Evolutionary conservation across 2,329 filamentous ascomycete species (phyloP).

Genomic region (Aspergillaceae sp.): DNA sequence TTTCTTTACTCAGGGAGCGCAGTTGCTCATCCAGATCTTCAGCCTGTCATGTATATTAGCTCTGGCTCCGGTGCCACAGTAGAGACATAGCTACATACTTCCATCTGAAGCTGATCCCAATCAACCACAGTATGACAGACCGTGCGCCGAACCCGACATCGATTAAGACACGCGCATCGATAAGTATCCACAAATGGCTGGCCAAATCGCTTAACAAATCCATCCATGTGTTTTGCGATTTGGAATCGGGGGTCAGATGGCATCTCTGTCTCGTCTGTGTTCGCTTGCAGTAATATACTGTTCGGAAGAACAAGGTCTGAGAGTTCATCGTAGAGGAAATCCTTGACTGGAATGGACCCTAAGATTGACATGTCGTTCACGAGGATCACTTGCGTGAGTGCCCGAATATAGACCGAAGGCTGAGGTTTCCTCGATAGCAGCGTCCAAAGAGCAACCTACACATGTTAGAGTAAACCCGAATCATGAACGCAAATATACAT

Average conservation of each 20-base stretch:
- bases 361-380: constrained; percentile 64
- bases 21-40: constrained; percentile 66
- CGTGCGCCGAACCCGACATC: constrained; percentile 80
- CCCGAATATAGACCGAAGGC: constrained; percentile 74
- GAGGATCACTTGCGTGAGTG: constrained; percentile 66
- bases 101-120: constrained; percentile 75
- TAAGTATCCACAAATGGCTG: constrained; percentile 76
- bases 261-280: constrained; percentile 68
- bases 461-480: constrained; percentile 1
- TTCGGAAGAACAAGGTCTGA: constrained; percentile 64
- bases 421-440: constrained; percentile 75
- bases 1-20: constrained; percentile 53
- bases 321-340: constrained; percentile 76
- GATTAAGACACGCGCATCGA: constrained; percentile 78
- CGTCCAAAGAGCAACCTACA: constrained; percentile 60
- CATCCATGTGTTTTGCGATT: constrained; percentile 66
- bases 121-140: constrained; percentile 74
- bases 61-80: too few relatives aligned
- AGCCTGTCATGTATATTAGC: constrained; percentile 21
- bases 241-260: constrained; percentile 64
- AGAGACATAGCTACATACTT: constrained; percentile 41
- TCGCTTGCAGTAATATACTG: constrained; percentile 60
- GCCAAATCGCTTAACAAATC: constrained; percentile 48
- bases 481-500: constrained; percentile 19
- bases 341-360: constrained; percentile 58